These are phyloP conservation scores for Selenicereus undatus DNA, from an alignment of 148 eudicot genomes.

Conservation along the genomic window DNA sequence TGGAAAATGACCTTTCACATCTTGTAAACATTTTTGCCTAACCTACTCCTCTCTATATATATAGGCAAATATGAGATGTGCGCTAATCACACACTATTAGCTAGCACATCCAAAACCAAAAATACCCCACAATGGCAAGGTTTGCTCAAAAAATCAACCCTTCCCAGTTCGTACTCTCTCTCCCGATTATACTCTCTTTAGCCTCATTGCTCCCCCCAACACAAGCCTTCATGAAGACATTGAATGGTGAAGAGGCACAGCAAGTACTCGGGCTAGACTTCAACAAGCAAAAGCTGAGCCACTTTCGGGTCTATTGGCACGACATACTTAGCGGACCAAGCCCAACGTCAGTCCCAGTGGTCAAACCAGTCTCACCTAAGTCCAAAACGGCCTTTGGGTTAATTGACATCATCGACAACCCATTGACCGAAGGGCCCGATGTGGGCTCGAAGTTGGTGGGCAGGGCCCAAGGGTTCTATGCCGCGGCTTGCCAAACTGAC, in stretches of 20 bases:
- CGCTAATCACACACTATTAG: not conserved
- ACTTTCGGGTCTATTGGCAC: conserved; percentile 57
- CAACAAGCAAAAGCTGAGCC: conserved; percentile 43
- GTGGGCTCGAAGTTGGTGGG: conserved; percentile 30
- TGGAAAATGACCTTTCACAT: no score
- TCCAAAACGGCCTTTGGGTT: conserved; percentile 37
- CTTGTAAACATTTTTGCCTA: not conserved
- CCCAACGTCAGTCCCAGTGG: conserved; percentile 38
- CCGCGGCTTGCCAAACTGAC: conserved; percentile 29
- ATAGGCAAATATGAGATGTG: not conserved
- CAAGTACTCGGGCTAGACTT: not conserved
- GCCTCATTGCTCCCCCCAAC: not conserved
- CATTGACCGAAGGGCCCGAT: conserved; percentile 28
- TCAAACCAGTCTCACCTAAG: conserved; percentile 22
- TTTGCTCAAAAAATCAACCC: not conserved
- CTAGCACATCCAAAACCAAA: not conserved
- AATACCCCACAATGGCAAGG: conserved; percentile 9
- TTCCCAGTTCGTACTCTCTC: not conserved
- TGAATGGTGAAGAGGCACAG: conserved; percentile 3
- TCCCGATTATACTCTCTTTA: no score
- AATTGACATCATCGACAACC: conserved; percentile 33
- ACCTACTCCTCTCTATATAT: conserved; percentile 7
- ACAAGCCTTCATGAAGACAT: conserved; percentile 5
- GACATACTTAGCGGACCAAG: conserved; percentile 40
- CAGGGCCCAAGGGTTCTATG: conserved; percentile 39